Conservation (phyloP, 2,329 filamentous ascomycete species). For the Stemphylium beticola region DNA sequence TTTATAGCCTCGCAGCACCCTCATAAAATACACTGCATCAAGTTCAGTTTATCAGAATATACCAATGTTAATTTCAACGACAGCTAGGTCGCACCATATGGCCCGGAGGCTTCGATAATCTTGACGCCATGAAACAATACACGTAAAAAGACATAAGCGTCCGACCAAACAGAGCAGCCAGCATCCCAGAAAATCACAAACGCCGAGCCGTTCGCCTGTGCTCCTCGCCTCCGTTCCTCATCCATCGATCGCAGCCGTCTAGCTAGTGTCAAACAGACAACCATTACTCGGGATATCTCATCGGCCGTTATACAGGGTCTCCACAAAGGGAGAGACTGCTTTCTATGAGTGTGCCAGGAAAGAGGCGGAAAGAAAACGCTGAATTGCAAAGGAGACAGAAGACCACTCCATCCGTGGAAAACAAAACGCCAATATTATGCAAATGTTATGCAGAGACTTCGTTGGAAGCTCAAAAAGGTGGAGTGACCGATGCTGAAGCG, state of each 20-base stretch:
- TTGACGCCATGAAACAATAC: slow-evolving; percentile 1
- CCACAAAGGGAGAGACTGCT: slow-evolving; percentile 19
- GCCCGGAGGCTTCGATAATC: neutral
- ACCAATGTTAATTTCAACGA: slow-evolving; percentile 5
- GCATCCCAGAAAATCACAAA: slow-evolving; percentile 11
- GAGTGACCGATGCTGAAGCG: slow-evolving; percentile 2
- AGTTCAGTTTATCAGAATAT: neutral
- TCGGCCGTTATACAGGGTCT: slow-evolving; percentile 32
- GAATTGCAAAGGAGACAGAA: slow-evolving; percentile 31
- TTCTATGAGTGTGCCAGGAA: slow-evolving; percentile 21
- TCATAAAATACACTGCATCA: neutral
- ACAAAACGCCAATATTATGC: slow-evolving; percentile 41
- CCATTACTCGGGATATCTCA: slow-evolving; percentile 35
- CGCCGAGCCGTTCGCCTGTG: slow-evolving; percentile 7
- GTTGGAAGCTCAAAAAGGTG: slow-evolving; percentile 15
- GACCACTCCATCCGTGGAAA: slow-evolving; percentile 18
- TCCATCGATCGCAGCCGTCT: slow-evolving; percentile 11
- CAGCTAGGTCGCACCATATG: neutral
- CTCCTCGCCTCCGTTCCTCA: slow-evolving; percentile 14
- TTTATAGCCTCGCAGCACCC: neutral
- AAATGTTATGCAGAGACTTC: slow-evolving; percentile 37
- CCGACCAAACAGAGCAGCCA: neutral
- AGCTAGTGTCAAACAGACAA: slow-evolving; percentile 14
- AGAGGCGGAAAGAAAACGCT: slow-evolving; percentile 37
- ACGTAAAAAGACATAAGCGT: slow-evolving; percentile 1